A percentile compares a stretch with the other conserved stretches of the same genome.
phyloP scores from a whole-genome alignment of 805 yeast genomes.

The Kodamaea kakaduensis region DNA sequence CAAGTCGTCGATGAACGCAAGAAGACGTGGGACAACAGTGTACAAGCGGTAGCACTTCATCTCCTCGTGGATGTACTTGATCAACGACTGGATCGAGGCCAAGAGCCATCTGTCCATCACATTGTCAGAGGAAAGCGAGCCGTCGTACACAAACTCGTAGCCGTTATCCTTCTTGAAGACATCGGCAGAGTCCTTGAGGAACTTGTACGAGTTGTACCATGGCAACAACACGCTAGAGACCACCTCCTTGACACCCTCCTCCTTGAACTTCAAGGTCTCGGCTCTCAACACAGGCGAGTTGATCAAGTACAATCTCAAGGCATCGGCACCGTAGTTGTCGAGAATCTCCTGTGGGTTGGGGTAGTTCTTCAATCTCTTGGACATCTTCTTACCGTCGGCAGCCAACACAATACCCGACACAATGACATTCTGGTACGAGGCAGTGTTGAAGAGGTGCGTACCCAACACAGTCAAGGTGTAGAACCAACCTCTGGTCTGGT shows the following conservation, averaged over 20 bases:
- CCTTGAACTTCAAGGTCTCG: slow-evolving; percentile 93
- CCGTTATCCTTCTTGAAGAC: slow-evolving; percentile 72
- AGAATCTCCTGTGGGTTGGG: slow-evolving; percentile 89
- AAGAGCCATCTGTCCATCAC: slow-evolving; percentile 98
- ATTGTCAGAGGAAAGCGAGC: slow-evolving; percentile 61
- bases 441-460: slow-evolving; percentile 85
- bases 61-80: slow-evolving; percentile 81
- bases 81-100: slow-evolving; percentile 92
- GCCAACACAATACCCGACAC: slow-evolving; percentile 97
- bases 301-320: slow-evolving; percentile 89
- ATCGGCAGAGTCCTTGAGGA: slow-evolving; percentile 91
- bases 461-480: slow-evolving; percentile 94
- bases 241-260: slow-evolving; percentile 98
- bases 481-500: slow-evolving; percentile 99
- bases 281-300: slow-evolving; percentile 97
- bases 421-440: slow-evolving; percentile 93
- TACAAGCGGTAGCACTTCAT: slow-evolving; percentile 88
- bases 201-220: slow-evolving; percentile 98
- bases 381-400: slow-evolving; percentile 98
- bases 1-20: slow-evolving; percentile 84
- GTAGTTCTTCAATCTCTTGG: slow-evolving; percentile 94
- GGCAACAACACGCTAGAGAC: slow-evolving; percentile 94
- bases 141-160: slow-evolving; percentile 69
- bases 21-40: slow-evolving; percentile 91
- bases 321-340: slow-evolving; percentile 94